These are phyloP conservation scores for Candida ficus DNA, from an alignment of 805 yeast species.

Conservation along the genomic window DNA sequence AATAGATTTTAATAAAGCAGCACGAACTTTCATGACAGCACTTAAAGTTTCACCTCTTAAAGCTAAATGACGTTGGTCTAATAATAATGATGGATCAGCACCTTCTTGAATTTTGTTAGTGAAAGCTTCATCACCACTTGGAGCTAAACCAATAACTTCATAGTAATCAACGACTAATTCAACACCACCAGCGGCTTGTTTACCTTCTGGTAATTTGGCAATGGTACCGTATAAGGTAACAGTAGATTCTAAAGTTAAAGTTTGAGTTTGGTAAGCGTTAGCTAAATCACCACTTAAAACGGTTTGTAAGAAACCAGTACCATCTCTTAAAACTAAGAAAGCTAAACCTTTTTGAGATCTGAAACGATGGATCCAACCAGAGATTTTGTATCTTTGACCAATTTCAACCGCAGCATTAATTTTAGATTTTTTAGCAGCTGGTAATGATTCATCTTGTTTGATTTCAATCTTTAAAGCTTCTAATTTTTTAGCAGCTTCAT, in stretches of 20 bases:
- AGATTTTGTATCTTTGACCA: constrained; percentile 68
- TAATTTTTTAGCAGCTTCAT: constrained; percentile 68
- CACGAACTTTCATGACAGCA: constrained; percentile 93
- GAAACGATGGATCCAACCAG: constrained; percentile 96
- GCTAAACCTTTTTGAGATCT: constrained; percentile 90
- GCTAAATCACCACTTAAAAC: constrained; percentile 90
- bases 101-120: constrained; percentile 91
- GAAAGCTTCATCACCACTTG: constrained; percentile 92
- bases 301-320: constrained; percentile 85
- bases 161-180: constrained; percentile 90
- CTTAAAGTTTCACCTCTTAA: constrained; percentile 93
- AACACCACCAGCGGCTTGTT: constrained; percentile 95
- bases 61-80: constrained; percentile 95
- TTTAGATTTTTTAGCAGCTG: constrained; percentile 64
- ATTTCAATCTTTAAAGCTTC: constrained; percentile 77
- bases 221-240: constrained; percentile 76
- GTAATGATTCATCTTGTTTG: constrained; percentile 67
- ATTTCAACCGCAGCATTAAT: constrained; percentile 41
- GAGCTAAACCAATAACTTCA: constrained; percentile 87
- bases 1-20: constrained; percentile 64
- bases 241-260: constrained; percentile 85
- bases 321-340: constrained; percentile 91
- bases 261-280: constrained; percentile 77
- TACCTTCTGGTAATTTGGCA: constrained; percentile 87
- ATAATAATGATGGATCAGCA: constrained; percentile 86